Evolutionary conservation across 345 rosid genomes (phyloP), one percentile per base, ranked within the genome.

Genomic region (Leavenworthia alabamica): DNA sequence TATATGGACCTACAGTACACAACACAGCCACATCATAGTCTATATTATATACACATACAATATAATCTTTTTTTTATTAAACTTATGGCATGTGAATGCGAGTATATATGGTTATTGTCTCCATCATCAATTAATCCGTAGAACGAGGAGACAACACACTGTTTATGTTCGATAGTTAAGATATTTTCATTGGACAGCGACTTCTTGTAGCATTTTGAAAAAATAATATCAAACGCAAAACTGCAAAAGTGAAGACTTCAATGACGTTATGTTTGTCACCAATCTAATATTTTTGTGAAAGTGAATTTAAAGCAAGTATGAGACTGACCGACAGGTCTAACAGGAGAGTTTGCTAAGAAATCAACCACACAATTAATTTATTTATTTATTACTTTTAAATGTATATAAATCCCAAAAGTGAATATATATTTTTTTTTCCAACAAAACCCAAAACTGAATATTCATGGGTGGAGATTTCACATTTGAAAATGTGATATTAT

Each of bases 61-160:
- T 40, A 53, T 17, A 64, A 42, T 43, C 3, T 41, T 42, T 27
- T 28, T 1, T 1, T 41, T 4, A 24, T 40, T 2, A 40, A 42
- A 42, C 12, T 6, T 57, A 24, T 57, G 19, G 28, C 54, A 60
- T 60, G 43, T 44, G 54, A 20, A 31, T 44, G 31, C 54, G 55
- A 65, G 44, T 55, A 24, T 44, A 35, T 42, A 65, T 16, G 39
- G 54, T 65, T 65, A 28, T 44, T 54, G 46, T 65, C 46, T 3
- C 44, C 70, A 33, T 63, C 68, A 9, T 17, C 41, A n/a, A 12
- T 31, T 52, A 22, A 41, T 52, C 43, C 60, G 32, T 64, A 19
- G 41, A 50, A 20, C 5, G 37, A 49, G 19, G 19, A 19, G 40
- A 39, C 49, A 22, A 17, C 20, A 39, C 16, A 23, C 15, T 17